Evolutionary conservation across 768 basidiomycete species (phyloP), one percentile per base, ranked within the genome.

Genomic region (Porphyrellus cyaneotinctus): DNA sequence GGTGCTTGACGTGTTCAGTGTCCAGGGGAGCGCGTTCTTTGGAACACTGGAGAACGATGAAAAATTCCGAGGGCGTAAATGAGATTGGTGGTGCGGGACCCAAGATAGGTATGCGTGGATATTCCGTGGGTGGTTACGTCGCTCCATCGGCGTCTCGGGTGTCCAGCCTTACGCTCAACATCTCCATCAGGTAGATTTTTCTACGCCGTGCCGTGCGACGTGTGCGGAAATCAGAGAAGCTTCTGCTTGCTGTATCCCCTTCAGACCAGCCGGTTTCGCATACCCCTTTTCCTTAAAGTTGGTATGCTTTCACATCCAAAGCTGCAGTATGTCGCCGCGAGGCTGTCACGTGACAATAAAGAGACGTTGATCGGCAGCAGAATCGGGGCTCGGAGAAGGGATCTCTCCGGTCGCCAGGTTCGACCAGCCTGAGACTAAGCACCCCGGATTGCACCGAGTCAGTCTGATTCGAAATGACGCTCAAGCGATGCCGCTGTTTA

Each of bases 381-480:
- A n/a, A n/a, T n/a, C n/a, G n/a, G n/a, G n/a, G n/a, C n/a, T n/a
- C n/a, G n/a, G n/a, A n/a, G n/a, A n/a, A n/a, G n/a, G n/a, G n/a
- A n/a, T n/a, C 35, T 17, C 15, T 17, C n/a, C 7, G 15, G 17
- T 33, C 49, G 28, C 26, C 9, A 9, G 5, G 26, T 28, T 28
- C 5, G 26, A 28, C 26, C 26, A 28, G 26, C 9, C 26, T 28
- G 26, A 9, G 26, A 5, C 26, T 20, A n/a, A 9, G 31, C 41
- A 9, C 20, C 33, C n/a, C 18, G 23, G 18, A 8, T 23, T 39
- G 7, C 43, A 33, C 38, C 4, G 8, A 45, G 17, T 12, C 33
- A 14, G 58, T 52, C 59, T 22, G 38, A 24, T 51, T 59, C 46
- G 7, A 28, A 2, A 59, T 33, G 46, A 41, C 32, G 4, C 31